A percentile compares a stretch with the other conserved stretches of the same genome.
Evolutionary conservation across 495 filamentous ascomycete genomes (phyloP).

Genomic region (Penicilliopsis zonata): DNA sequence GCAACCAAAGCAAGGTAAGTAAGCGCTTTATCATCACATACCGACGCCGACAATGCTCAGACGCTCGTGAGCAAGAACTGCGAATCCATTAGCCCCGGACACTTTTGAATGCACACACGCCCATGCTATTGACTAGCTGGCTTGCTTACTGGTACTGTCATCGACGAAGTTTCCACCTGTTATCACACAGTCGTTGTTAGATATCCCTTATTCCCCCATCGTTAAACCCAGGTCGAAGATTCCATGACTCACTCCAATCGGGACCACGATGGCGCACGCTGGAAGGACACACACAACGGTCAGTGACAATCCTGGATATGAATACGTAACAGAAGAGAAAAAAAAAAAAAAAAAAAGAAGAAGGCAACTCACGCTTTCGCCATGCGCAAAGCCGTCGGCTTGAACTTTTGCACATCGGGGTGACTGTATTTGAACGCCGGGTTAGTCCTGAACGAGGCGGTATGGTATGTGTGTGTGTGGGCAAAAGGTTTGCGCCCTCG

Average conservation of each 20-base stretch:
- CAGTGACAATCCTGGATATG: conserved; percentile 22
- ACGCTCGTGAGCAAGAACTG: conserved; percentile 94
- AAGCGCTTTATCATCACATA: conserved; percentile 31
- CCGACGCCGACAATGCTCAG: conserved; percentile 96
- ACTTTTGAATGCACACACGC: conserved; percentile 1
- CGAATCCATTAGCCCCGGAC: conserved; percentile 18
- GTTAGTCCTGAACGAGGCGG: conserved; percentile 1
- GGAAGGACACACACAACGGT: conserved; percentile 15
- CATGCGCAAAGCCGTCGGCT: conserved; percentile 90
- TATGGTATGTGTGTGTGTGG: conserved; percentile 3
- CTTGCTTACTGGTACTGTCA: conserved; percentile 72
- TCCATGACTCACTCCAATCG: conserved; percentile 82
- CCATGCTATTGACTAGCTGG: neutral
- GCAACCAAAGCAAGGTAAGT: conserved; percentile 1
- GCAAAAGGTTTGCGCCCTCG: conserved; percentile 1
- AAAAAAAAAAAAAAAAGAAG: no score
- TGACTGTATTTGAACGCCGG: conserved; percentile 48
- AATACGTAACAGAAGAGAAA: no score
- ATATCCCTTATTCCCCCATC: conserved; percentile 7
- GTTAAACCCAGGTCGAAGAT: neutral
- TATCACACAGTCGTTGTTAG: conserved; percentile 2
- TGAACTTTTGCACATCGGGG: conserved; percentile 92
- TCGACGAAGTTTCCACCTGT: conserved; percentile 79
- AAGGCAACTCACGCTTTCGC: conserved; percentile 71
- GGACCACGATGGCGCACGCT: conserved; percentile 93